Percentiles rank a stretch among this genome's conserved stretches.
phyloP scores from a whole-genome alignment of 1,284 basidiomycete species.

The Ceratobasidium sp. region DNA sequence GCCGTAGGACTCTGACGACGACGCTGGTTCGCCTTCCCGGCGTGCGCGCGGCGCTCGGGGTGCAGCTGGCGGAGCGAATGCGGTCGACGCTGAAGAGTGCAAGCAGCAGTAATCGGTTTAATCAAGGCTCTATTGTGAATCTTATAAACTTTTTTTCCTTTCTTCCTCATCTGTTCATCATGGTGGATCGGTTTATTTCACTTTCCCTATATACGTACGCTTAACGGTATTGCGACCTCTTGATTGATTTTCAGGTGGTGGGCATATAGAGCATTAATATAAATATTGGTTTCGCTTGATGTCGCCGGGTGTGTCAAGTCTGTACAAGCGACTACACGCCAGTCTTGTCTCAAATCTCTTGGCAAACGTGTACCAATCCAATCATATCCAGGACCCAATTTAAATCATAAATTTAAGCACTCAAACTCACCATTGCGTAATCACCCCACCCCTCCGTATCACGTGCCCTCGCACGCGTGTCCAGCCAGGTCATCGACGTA shows the following conservation, averaged over 20 bases:
- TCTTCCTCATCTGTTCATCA: background rate
- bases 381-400: too few species aligned
- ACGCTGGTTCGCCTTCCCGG: constrained; percentile 68
- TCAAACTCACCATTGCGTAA: too few species aligned
- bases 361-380: too few species aligned
- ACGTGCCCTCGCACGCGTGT: constrained; percentile 34
- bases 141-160: constrained; percentile 3
- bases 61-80: constrained; percentile 60
- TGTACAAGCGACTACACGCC: too few species aligned
- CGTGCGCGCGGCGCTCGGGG: constrained; percentile 65
- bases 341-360: too few species aligned
- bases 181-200: too few species aligned
- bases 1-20: constrained; percentile 66
- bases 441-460: background rate
- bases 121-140: background rate
- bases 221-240: background rate
- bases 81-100: constrained; percentile 85
- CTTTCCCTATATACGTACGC: background rate
- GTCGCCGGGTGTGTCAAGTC: too few species aligned
- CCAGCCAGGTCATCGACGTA: constrained; percentile 43
- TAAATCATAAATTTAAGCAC: too few species aligned
- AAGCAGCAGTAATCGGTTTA: constrained; percentile 76
- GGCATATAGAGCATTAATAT: too few species aligned
- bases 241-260: too few species aligned
- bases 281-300: too few species aligned